Evolutionary conservation across 1,284 basidiomycete species (phyloP), one percentile per base, ranked within the genome.

Genomic region (Cryptococcus sp.): DNA sequence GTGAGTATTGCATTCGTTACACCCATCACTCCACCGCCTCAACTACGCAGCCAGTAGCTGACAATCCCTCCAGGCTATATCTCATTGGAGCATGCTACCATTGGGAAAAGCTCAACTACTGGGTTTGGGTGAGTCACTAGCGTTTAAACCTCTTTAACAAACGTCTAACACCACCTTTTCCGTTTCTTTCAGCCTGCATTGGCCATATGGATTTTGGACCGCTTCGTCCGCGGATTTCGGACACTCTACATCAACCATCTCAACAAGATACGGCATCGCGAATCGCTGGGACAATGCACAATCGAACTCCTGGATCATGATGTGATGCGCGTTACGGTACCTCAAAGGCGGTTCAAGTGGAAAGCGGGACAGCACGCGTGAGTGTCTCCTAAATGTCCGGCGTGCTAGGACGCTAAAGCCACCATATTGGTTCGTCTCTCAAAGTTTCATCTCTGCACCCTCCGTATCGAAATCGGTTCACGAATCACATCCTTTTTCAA

Each of bases 321-420:
- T 61, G 81, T 83, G 48, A 74, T 87, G 40, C 81, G 83, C 44
- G 66, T 87, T 11, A 82, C 81, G 8, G 62, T 86, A 22, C 66
- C 68, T 38, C 78, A 81, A 17, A 79, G 66, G 64, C 56, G 54
- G 0, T 77, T 82, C 54, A 67, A 64, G 22, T 88, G 86, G 86
- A 72, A 68, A 7, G 81, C 86, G 0, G 86, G 86, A 1, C 86
- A 88, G 67, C 82, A 79, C 62, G 71, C 67, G 76, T 76, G 46
- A 65, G 72, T 63, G 0, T 23, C 20, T 15, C 15, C 15, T 20
- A 34, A 23, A 16, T 11, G 13, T 34, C 26, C n/a, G 37, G 20
- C 5, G 38, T 54, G 29, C 8, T 13, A 34, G 5, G 29, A 34
- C 29, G 29, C 29, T 34, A 10, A 34, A 10, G 29, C 29, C 29